Evolutionary conservation across 805 yeast genomes (phyloP).

Genomic region (Candida dajiaensis): DNA sequence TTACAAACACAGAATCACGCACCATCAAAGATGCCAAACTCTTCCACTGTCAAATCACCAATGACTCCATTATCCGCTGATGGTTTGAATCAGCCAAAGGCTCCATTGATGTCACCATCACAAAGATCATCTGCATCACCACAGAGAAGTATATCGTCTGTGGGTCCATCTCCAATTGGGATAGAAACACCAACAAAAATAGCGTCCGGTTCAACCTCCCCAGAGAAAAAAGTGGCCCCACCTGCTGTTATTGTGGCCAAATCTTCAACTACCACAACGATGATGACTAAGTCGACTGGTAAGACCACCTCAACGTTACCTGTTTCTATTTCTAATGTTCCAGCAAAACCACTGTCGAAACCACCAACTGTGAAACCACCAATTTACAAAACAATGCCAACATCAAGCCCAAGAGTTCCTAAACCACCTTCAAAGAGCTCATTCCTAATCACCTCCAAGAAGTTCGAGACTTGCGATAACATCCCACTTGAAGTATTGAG

Average conservation of each 20-base stretch:
- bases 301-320: not conserved
- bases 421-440: not conserved
- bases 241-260: slow-evolving; percentile 23
- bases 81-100: not conserved
- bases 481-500: not conserved
- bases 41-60: not conserved
- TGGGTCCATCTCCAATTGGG: not conserved
- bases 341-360: not conserved
- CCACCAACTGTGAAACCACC: slow-evolving; percentile 13
- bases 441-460: not conserved
- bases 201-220: not conserved
- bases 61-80: not conserved
- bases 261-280: not conserved
- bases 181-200: not conserved
- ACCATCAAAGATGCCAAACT: not conserved
- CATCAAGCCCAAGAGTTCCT: not conserved
- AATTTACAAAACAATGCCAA: not conserved
- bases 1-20: not conserved
- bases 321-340: not conserved
- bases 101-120: not conserved
- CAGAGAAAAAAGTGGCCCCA: slow-evolving; percentile 3
- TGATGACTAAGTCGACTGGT: not conserved
- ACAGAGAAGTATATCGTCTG: not conserved
- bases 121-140: not conserved
- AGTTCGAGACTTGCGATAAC: slow-evolving; percentile 1